Percentiles rank a stretch among this genome's conserved stretches.
Evolutionary conservation across 345 rosid species (phyloP).

Genomic region (Erodium maritimum): DNA sequence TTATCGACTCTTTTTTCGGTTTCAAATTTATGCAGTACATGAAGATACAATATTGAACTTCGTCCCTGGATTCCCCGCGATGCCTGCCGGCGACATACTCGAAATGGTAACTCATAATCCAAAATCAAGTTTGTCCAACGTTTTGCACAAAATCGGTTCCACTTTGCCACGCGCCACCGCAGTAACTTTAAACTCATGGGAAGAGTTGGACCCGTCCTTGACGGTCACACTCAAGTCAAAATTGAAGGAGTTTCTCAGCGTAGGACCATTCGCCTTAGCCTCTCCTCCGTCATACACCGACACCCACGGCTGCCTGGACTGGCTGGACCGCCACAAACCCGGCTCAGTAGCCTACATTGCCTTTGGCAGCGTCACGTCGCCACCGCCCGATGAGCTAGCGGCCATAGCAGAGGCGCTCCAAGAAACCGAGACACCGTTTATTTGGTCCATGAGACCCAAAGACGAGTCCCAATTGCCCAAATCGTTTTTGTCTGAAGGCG

Average conservation of each 20-base stretch:
- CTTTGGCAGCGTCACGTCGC: slow-evolving; percentile 36
- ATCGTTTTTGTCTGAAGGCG: neutral
- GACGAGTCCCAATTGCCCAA: slow-evolving; percentile 14
- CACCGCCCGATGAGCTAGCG: slow-evolving; percentile 27
- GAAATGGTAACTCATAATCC: slow-evolving; percentile 16
- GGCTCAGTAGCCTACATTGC: slow-evolving; percentile 43
- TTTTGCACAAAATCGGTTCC: slow-evolving; percentile 21
- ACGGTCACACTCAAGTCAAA: slow-evolving; percentile 25
- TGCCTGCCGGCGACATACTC: slow-evolving; percentile 29
- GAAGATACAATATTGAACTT: slow-evolving; percentile 25
- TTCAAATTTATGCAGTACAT: neutral
- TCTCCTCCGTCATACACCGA: slow-evolving; percentile 11
- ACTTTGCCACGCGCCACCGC: slow-evolving; percentile 32
- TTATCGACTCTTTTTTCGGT: too few relatives aligned
- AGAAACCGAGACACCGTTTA: slow-evolving; percentile 23
- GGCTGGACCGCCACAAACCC: slow-evolving; percentile 31
- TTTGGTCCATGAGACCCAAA: slow-evolving; percentile 44
- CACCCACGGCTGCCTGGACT: slow-evolving; percentile 33
- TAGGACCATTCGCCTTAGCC: slow-evolving; percentile 13
- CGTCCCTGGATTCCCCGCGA: slow-evolving; percentile 38
- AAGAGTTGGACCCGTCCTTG: slow-evolving; percentile 25
- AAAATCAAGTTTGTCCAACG: slow-evolving; percentile 16
- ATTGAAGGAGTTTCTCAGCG: slow-evolving; percentile 18
- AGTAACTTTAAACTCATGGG: slow-evolving; percentile 29
- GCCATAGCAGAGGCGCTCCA: slow-evolving; percentile 39